These are phyloP conservation scores for Bruguiera parviflora DNA, from an alignment of 345 rosid genomes.

Conservation along the genomic window DNA sequence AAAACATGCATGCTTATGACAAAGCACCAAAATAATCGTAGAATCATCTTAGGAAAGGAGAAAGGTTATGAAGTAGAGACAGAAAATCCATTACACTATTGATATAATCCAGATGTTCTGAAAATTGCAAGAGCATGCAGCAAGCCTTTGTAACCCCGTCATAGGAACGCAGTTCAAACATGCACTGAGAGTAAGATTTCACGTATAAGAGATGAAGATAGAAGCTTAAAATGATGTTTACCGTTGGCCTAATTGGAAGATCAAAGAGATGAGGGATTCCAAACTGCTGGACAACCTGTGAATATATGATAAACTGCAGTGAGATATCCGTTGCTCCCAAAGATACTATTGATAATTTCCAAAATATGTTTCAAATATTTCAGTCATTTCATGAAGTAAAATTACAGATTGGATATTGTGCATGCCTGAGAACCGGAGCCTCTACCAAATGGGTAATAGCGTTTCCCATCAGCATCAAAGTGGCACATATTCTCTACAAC, in stretches of 20 bases:
- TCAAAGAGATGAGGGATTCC: conserved; percentile 98
- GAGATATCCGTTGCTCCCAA: not conserved
- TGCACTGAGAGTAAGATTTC: not conserved
- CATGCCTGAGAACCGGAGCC: conserved; percentile 96
- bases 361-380: not conserved
- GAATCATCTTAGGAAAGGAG: not conserved
- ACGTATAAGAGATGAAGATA: not conserved
- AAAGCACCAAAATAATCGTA: not conserved
- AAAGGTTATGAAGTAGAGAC: not conserved
- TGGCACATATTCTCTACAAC: conserved; percentile 98
- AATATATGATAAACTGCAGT: conserved; percentile 13
- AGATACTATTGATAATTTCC: conserved; percentile 4
- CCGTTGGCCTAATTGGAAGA: conserved; percentile 90
- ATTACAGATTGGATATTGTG: conserved; percentile 9
- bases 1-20: not conserved
- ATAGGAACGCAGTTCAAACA: not conserved
- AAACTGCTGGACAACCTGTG: conserved; percentile 91
- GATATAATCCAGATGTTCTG: no score
- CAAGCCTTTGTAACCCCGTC: not conserved
- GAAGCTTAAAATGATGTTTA: conserved; percentile 28
- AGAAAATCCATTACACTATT: not conserved
- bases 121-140: not conserved
- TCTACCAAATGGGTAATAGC: conserved; percentile 92
- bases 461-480: conserved; percentile 94
- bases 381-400: not conserved